These are phyloP conservation scores for Bruguiera parviflora DNA, from an alignment of 345 rosid species.

Conservation along the genomic window DNA sequence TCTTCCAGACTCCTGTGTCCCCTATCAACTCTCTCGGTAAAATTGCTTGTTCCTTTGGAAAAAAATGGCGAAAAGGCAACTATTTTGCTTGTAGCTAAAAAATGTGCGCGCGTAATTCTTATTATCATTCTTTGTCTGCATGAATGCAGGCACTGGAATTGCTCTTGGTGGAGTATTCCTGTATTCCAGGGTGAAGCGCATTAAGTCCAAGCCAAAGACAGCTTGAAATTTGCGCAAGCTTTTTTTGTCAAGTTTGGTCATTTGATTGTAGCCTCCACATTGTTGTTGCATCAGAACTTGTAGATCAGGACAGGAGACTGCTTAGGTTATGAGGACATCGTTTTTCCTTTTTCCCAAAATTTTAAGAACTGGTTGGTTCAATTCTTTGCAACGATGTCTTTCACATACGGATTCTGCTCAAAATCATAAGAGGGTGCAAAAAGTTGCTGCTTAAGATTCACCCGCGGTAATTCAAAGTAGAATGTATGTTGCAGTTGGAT, in stretches of 20 bases:
- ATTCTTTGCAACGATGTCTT: neutral
- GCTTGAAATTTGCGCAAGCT: slow-evolving; percentile 35
- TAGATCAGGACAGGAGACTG: slow-evolving; percentile 18
- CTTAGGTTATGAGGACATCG: neutral
- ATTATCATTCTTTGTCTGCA: neutral
- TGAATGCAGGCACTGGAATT: slow-evolving; percentile 72
- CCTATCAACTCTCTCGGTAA: slow-evolving; percentile 83
- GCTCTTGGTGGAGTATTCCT: slow-evolving; percentile 95
- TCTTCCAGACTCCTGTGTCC: slow-evolving; percentile 84
- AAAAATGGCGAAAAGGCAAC: neutral
- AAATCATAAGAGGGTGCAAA: too few relatives aligned
- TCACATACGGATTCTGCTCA: too few relatives aligned
- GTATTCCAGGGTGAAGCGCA: slow-evolving; percentile 91
- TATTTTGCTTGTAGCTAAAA: neutral
- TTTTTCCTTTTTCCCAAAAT: neutral
- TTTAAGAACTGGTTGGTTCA: neutral
- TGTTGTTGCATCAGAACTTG: slow-evolving; percentile 6
- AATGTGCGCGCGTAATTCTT: neutral
- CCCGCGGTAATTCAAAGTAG: too few relatives aligned
- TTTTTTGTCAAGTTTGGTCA: slow-evolving; percentile 6
- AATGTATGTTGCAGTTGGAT: too few relatives aligned
- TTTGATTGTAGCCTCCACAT: neutral
- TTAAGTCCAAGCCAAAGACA: slow-evolving; percentile 79
- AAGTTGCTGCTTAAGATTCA: too few relatives aligned
- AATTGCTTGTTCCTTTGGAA: neutral